A percentile compares a stretch with the other conserved stretches of the same genome.
Evolutionary conservation across 1,284 basidiomycete species (phyloP).

Genomic region (Sporisorium graminicola): DNA sequence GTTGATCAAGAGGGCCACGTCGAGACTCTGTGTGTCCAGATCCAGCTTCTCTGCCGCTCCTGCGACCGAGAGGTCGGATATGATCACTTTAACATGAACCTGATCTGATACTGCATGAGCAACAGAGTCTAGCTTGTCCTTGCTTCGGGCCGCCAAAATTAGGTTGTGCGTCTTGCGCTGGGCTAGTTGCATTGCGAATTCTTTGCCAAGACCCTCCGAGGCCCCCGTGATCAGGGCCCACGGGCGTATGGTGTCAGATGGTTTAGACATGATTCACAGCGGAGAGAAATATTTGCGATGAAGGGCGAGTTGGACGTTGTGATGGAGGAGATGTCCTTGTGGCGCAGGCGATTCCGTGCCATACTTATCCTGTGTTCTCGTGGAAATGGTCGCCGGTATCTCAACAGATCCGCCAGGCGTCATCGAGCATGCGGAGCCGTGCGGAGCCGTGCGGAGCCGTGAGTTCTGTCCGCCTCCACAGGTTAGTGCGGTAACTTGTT

Average conservation of each 20-base stretch:
- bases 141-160: conserved; percentile 25
- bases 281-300: background rate
- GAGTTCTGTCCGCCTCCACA: too few species aligned
- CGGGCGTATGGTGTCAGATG: conserved; percentile 10
- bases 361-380: background rate
- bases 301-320: background rate
- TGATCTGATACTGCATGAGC: conserved; percentile 11
- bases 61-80: conserved; percentile 22
- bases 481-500: too few species aligned
- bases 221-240: conserved; percentile 38
- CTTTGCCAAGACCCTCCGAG: conserved; percentile 31
- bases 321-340: background rate
- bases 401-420: background rate
- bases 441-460: too few species aligned
- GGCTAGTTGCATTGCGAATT: conserved; percentile 23
- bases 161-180: conserved; percentile 35
- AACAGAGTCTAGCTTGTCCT: conserved; percentile 18
- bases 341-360: background rate
- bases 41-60: conserved; percentile 34
- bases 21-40: conserved; percentile 17
- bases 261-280: background rate
- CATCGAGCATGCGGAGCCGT: too few species aligned
- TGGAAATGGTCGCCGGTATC: background rate
- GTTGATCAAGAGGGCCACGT: conserved; percentile 36
- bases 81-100: conserved; percentile 29